Percentiles rank a stretch among this genome's conserved stretches.
Evolutionary conservation across 345 rosid species (phyloP).

Genomic region (Ceriops tagal): DNA sequence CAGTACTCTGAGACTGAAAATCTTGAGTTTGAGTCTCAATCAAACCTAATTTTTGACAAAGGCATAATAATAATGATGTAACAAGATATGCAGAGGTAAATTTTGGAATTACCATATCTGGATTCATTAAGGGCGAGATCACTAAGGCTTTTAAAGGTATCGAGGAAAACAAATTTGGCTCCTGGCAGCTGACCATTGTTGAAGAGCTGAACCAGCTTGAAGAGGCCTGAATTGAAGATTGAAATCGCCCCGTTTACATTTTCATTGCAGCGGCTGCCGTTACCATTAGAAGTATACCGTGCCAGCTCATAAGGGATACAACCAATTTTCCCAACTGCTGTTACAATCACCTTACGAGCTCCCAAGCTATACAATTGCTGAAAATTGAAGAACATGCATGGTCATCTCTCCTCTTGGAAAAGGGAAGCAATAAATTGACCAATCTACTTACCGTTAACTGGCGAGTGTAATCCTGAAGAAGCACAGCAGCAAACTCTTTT

Average conservation of each 20-base stretch:
- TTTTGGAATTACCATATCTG: slow-evolving; percentile 28
- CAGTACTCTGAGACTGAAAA: too few relatives aligned
- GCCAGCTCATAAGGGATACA: slow-evolving; percentile 94
- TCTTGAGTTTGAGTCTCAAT: too few relatives aligned
- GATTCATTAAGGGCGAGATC: slow-evolving; percentile 51
- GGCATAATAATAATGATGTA: not conserved
- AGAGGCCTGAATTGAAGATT: slow-evolving; percentile 62
- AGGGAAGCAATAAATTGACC: not conserved
- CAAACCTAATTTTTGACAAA: too few relatives aligned
- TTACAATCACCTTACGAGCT: slow-evolving; percentile 72
- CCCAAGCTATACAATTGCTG: slow-evolving; percentile 64
- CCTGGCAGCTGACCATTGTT: slow-evolving; percentile 65
- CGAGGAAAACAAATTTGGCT: slow-evolving; percentile 70
- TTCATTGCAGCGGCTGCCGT: slow-evolving; percentile 65
- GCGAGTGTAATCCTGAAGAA: slow-evolving; percentile 66
- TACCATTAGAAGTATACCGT: slow-evolving; percentile 37
- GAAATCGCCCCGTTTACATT: slow-evolving; percentile 60
- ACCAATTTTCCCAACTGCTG: slow-evolving; percentile 74
- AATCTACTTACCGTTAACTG: slow-evolving; percentile 50
- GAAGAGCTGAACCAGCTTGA: slow-evolving; percentile 49
- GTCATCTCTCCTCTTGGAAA: not conserved
- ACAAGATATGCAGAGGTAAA: not conserved
- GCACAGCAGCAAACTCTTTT: slow-evolving; percentile 53
- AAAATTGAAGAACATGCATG: not conserved
- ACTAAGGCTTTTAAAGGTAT: slow-evolving; percentile 54